Conservation (phyloP, 306 rosid species). For the Abrus pulchellus region DNA sequence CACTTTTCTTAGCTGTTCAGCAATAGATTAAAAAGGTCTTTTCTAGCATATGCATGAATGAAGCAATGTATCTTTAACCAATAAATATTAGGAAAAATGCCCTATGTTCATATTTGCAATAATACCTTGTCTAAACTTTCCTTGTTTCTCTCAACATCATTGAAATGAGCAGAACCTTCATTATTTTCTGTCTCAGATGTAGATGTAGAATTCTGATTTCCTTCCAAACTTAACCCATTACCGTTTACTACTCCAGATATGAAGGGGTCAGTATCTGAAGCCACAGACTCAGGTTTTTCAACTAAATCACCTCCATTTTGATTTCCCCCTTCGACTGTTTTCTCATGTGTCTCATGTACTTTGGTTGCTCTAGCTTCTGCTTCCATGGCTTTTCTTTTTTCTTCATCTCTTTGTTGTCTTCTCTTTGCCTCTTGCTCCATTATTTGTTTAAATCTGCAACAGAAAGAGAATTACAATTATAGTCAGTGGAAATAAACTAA, state of each 20-base stretch:
- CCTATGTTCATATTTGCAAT: constrained; percentile 19
- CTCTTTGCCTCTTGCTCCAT: constrained; percentile 86
- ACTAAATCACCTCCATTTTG: constrained; percentile 53
- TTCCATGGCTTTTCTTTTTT: constrained; percentile 70
- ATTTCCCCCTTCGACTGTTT: constrained; percentile 52
- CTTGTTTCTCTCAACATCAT: constrained; percentile 50
- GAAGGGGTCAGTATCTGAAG: constrained; percentile 49
- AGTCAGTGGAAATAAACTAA: constrained; percentile 22
- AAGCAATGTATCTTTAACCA: constrained; percentile 14
- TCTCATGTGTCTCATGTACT: constrained; percentile 49
- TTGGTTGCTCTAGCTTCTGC: constrained; percentile 61
- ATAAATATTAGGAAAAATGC: constrained; percentile 15
- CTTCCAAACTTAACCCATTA: constrained; percentile 52
- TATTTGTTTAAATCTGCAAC: constrained; percentile 78
- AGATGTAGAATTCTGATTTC: constrained; percentile 54
- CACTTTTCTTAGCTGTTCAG: constrained; percentile 23
- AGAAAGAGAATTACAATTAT: constrained; percentile 21
- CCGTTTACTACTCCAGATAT: constrained; percentile 71
- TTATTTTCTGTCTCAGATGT: constrained; percentile 49
- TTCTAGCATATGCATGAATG: constrained; percentile 24
- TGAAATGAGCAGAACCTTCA: constrained; percentile 51
- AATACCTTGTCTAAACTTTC: constrained; percentile 60
- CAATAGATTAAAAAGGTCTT: constrained; percentile 19
- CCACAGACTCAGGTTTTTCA: constrained; percentile 53
- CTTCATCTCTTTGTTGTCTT: constrained; percentile 80